A percentile compares a stretch with the other conserved stretches of the same genome.
Conservation (phyloP, 1,284 basidiomycete genomes). For the Megacollybia platyphylla region DNA sequence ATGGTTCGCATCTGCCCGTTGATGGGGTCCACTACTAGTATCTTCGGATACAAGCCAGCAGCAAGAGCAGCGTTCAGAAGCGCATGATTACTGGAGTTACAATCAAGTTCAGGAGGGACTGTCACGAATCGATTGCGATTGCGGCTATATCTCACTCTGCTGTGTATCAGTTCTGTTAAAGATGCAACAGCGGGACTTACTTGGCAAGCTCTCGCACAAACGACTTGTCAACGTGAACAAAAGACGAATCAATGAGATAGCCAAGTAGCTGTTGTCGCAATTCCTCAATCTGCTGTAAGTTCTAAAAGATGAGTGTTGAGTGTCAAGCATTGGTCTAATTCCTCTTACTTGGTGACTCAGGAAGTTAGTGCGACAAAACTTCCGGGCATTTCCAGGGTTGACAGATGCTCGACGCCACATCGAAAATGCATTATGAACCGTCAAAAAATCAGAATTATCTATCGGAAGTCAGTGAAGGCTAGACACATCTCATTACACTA, state of each 20-base stretch:
- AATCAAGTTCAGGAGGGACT: constrained; percentile 64
- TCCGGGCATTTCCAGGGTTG: constrained; percentile 48
- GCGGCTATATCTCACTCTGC: constrained; percentile 65
- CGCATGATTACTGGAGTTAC: constrained; percentile 50
- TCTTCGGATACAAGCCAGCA: constrained; percentile 88
- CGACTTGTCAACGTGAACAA: constrained; percentile 25
- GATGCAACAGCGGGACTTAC: constrained; percentile 26
- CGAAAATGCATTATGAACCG: constrained; percentile 83
- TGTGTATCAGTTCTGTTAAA: background rate
- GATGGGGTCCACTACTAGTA: constrained; percentile 58
- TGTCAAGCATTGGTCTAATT: background rate
- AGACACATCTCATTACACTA: constrained; percentile 11
- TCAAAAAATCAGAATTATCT: constrained; percentile 97
- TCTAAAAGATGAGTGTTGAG: constrained; percentile 29
- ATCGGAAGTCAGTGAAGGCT: constrained; percentile 1
- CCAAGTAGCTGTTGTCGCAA: constrained; percentile 88
- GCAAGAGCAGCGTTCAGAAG: constrained; percentile 77
- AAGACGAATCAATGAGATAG: constrained; percentile 20
- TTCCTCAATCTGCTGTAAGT: constrained; percentile 93
- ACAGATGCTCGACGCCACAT: constrained; percentile 78
- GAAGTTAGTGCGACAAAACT: constrained; percentile 78
- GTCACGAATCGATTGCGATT: constrained; percentile 66
- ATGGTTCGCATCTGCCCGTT: constrained; percentile 65
- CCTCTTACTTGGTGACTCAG: constrained; percentile 69
- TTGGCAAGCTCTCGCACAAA: constrained; percentile 61